Evolutionary conservation across 75 land plant species (phyloP).

Genomic region (Cryptomeria japonica): DNA sequence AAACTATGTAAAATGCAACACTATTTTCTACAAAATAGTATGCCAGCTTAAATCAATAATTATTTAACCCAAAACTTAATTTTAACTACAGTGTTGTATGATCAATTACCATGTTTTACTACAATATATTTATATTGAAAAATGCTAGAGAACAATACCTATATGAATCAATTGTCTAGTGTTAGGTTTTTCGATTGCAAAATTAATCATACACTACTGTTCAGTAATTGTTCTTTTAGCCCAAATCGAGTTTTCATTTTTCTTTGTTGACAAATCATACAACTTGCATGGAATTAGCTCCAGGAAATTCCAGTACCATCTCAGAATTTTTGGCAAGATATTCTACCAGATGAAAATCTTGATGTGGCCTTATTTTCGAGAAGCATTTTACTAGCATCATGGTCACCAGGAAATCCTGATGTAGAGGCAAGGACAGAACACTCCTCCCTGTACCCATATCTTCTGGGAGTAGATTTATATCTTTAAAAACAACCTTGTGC

Average conservation of each 20-base stretch:
- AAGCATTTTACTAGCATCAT: background rate
- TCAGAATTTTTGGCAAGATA: background rate
- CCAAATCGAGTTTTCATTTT: background rate
- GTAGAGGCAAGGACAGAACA: no score
- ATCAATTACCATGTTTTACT: background rate
- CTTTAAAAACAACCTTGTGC: no score
- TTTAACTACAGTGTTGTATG: background rate
- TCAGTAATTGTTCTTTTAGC: background rate
- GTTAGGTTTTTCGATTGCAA: background rate
- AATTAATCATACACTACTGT: background rate
- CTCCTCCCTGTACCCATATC: no score
- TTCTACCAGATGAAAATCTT: background rate
- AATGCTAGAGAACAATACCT: background rate
- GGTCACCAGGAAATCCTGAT: no score
- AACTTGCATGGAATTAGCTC: background rate
- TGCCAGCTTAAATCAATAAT: background rate
- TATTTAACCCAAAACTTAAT: background rate
- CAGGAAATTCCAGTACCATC: background rate
- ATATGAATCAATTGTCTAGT: background rate
- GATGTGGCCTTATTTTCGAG: background rate
- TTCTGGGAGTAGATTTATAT: no score
- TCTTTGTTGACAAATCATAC: background rate
- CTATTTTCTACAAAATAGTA: background rate
- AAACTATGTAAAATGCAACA: background rate
- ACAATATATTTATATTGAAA: background rate